Evolutionary conservation across 805 yeast species (phyloP), one percentile per base, ranked within the genome.

Genomic region (Saccharomycopsis fibuligera): DNA sequence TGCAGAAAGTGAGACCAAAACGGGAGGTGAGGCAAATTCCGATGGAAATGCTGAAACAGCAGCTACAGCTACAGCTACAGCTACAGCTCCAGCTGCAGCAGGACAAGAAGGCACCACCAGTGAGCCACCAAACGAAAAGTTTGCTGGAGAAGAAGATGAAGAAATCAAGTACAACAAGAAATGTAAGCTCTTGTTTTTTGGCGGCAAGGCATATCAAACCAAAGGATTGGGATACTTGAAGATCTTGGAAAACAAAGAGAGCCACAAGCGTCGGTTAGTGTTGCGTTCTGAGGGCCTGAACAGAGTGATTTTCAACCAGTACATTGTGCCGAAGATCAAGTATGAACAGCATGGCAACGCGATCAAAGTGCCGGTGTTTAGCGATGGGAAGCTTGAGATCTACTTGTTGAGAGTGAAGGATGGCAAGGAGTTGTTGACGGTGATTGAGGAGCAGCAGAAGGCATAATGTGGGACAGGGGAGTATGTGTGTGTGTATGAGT

Each of bases 71-170:
- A 24, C 31, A 5, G 33, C 31, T 16, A 12, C 45, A 16, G 46
- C 23, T 3, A 41, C 16, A 16, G 21, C 24, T 12, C 27, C 19
- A 30, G 30, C 39, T 25, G 31, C 9, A n/a, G n/a, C 21, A 24
- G 29, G 17, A 29, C 35, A 30, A 23, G 41, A 27, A 2, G 17
- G 14, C 21, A 27, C 35, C 22, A 40, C 41, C 31, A 21, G 33
- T 5, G 25, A 37, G 16, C 42, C 46, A 14, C 25, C 21, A 14
- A 47, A 47, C 17, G 55, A 42, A 35, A 38, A 23, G 9, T 36
- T 50, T 10, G 47, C 54, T 9, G 49, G 45, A 2, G 56, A 53
- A 48, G 54, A 53, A 36, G 37, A 48, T 22, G 54, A 53, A 46
- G 45, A 41, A 3, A 39, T 47, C 37, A 50, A 45, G 31, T 53